Evolutionary conservation across 768 basidiomycete species (phyloP).

Genomic region (Leccinum broughii): DNA sequence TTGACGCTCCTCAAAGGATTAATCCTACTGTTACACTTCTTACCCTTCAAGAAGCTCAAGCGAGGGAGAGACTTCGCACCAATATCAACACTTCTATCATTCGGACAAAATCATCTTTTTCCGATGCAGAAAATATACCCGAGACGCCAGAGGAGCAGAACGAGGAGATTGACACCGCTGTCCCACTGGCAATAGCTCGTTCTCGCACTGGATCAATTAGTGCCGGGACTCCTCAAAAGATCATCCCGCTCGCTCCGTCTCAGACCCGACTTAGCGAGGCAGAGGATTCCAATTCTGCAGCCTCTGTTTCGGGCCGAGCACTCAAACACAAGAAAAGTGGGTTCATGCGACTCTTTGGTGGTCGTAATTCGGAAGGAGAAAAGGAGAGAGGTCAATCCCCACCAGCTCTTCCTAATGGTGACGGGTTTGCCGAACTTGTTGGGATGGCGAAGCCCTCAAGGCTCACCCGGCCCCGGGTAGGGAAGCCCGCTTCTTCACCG

Average conservation of each 20-base stretch:
- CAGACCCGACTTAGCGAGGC: constrained; percentile 41
- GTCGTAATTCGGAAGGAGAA: constrained; percentile 35
- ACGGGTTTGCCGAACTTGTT: constrained; percentile 35
- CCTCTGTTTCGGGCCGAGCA: constrained; percentile 38
- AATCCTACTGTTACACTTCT: constrained; percentile 68
- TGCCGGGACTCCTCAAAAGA: constrained; percentile 53
- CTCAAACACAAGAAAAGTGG: constrained; percentile 80
- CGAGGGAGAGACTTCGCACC: constrained; percentile 58
- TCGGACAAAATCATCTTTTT: constrained; percentile 32
- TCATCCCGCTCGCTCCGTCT: constrained; percentile 36
- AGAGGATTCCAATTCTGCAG: constrained; percentile 37
- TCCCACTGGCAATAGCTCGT: constrained; percentile 20
- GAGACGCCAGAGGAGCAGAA: constrained; percentile 18
- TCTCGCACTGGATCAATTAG: constrained; percentile 63
- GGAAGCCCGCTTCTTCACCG: constrained; percentile 43
- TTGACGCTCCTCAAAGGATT: constrained; percentile 48
- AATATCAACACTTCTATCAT: constrained; percentile 36
- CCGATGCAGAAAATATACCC: constrained; percentile 34
- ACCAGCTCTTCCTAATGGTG: constrained; percentile 55
- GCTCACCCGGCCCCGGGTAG: constrained; percentile 35
- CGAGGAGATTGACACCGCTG: constrained; percentile 28
- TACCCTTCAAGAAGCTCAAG: constrained; percentile 77
- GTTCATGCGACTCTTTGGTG: constrained; percentile 76
- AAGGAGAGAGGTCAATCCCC: constrained; percentile 46
- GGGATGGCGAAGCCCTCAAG: constrained; percentile 32